phyloP scores from a whole-genome alignment of 768 basidiomycete species.

The Naganishia vaughanmartiniae region DNA sequence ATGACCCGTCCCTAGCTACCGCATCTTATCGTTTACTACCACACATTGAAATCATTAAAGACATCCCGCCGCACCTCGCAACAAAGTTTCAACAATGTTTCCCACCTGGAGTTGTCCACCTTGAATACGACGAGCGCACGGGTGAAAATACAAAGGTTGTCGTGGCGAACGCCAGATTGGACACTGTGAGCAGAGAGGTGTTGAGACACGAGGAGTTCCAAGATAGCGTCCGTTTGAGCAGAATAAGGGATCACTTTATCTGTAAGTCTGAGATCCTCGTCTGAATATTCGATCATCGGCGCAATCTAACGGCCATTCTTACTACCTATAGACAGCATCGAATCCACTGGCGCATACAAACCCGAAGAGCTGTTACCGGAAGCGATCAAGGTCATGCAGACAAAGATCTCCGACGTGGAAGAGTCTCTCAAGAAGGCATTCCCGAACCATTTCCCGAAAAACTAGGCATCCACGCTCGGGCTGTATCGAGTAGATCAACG shows the following conservation, averaged over 20 bases:
- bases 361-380: conserved; percentile 80
- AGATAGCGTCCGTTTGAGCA: conserved; percentile 73
- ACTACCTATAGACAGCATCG: conserved; percentile 67
- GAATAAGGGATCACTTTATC: conserved; percentile 87
- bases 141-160: conserved; percentile 58
- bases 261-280: conserved; percentile 60
- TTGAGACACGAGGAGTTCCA: conserved; percentile 86
- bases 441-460: conserved; percentile 26
- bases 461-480: neutral
- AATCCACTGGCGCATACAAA: conserved; percentile 83
- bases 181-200: conserved; percentile 88
- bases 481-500: conserved; percentile 2
- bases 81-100: conserved; percentile 86
- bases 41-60: conserved; percentile 67
- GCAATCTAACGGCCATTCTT: conserved; percentile 15
- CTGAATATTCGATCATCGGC: neutral
- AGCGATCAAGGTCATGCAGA: conserved; percentile 74
- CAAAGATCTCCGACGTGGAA: conserved; percentile 61
- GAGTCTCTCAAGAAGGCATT: conserved; percentile 35
- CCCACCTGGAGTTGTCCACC: conserved; percentile 59
- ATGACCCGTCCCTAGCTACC: conserved; percentile 64
- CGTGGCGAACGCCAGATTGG: conserved; percentile 64
- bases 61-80: conserved; percentile 72
- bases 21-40: conserved; percentile 93
- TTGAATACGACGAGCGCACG: conserved; percentile 53